phyloP scores from a whole-genome alignment of 352 stramenopile species.

The Pythium dissimile region DNA sequence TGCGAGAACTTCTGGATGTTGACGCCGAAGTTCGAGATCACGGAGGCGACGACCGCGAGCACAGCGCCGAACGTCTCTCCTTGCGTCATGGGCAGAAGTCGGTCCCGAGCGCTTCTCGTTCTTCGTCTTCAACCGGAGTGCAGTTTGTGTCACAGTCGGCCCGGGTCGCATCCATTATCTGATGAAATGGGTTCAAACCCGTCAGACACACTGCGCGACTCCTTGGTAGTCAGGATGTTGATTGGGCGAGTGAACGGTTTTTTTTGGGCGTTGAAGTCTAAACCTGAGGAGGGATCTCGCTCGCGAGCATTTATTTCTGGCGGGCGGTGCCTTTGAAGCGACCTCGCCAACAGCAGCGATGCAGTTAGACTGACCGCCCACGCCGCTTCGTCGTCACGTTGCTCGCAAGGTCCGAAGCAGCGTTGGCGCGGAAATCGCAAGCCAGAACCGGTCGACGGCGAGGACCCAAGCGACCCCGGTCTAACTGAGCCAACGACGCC shows the following conservation, averaged over 20 bases:
- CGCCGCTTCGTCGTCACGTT: conserved; percentile 13
- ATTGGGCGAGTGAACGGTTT: not conserved
- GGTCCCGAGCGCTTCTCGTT: not conserved
- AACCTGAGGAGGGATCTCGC: not conserved
- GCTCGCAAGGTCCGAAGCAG: conserved; percentile 6
- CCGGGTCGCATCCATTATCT: not conserved
- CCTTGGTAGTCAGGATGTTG: not conserved
- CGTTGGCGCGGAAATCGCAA: not conserved
- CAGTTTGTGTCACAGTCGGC: not conserved
- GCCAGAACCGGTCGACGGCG: too few species aligned
- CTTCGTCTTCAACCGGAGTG: not conserved
- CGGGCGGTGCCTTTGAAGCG: not conserved
- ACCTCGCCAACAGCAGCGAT: conserved; percentile 3
- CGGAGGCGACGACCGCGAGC: conserved; percentile 72
- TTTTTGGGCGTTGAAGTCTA: conserved; percentile 12
- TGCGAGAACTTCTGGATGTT: conserved; percentile 91
- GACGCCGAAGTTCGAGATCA: conserved; percentile 87
- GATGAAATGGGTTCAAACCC: not conserved
- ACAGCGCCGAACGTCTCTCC: conserved; percentile 80
- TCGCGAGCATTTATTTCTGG: not conserved
- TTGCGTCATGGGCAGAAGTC: conserved; percentile 36
- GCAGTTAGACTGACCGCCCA: conserved; percentile 15
- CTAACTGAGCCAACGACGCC: not conserved
- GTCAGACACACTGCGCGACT: not conserved
- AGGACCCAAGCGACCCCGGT: not conserved